These are phyloP conservation scores for Nyctanthes arbortristis DNA, from an alignment of 257 asterid species.

Conservation along the genomic window DNA sequence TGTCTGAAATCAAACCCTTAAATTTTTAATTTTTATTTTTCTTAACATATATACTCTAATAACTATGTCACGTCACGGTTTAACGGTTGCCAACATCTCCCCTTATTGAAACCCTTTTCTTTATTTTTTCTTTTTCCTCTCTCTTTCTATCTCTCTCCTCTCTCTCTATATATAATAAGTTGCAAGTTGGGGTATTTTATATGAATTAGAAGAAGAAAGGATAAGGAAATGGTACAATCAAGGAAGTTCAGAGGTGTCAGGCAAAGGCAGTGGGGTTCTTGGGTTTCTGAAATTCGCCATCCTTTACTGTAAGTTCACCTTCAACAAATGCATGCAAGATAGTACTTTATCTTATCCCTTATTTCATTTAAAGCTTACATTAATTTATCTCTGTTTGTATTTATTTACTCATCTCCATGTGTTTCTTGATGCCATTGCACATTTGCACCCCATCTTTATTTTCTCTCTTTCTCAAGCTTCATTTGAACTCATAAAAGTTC, in stretches of 20 bases:
- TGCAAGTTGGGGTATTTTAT: neutral
- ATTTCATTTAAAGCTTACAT: neutral
- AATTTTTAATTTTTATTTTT: no score
- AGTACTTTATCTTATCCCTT: neutral
- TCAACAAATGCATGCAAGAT: neutral
- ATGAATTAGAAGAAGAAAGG: neutral
- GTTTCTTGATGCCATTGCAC: neutral
- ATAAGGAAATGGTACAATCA: slow-evolving; percentile 49
- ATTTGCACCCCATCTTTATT: no score
- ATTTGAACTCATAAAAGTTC: no score
- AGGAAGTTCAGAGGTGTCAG: slow-evolving; percentile 85
- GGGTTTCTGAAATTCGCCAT: slow-evolving; percentile 87
- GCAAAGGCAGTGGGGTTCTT: slow-evolving; percentile 92
- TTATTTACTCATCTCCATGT: neutral
- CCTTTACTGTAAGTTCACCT: slow-evolving; percentile 53
- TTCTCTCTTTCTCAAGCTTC: no score
- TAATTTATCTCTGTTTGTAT: neutral
- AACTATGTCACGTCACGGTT: no score
- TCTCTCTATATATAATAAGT: neutral
- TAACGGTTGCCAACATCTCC: no score
- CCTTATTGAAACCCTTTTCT: no score
- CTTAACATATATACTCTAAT: no score
- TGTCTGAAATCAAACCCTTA: no score
- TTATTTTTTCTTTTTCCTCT: no score
- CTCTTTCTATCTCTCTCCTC: neutral